Base-by-base conservation (phyloP, 2,329 filamentous ascomycete genomes). In the Trichoderma lentiforme region DNA sequence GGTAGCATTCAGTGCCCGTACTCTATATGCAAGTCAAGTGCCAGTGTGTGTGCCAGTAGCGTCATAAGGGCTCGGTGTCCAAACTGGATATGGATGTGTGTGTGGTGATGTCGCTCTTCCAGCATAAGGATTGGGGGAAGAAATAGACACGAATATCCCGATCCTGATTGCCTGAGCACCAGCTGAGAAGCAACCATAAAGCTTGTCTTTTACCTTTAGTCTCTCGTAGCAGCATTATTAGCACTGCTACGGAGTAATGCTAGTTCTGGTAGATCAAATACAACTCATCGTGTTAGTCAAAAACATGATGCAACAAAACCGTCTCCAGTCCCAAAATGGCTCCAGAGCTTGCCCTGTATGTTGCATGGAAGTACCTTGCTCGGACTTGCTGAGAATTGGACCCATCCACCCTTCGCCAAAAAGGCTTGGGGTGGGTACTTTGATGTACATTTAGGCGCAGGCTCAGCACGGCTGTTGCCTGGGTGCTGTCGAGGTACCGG, bases 41-140 rank as follows among this genome's bases (percentile, higher is more conserved):
- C 26, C 12, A 43, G 39, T 65, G 62, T 65, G 62, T 30, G 39
- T 51, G 47, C 63, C 47, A 32, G 64, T 60, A 39, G 65, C 65
- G 65, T 68, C 66, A 69, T 69, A 24, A 34, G 26, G 36, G 47
- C 56, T 70, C 67, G 67, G 67, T 70, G 53, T 70, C 67, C 57
- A 61, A 53, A 70, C 56, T 53, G 36, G 64, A 30, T 58, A 9
- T 43, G 64, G 51, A 24, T 5, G 26, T 32, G 26, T 57, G 32
- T 34, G 51, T 51, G 39, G 18, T 32, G 26, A 47, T 64, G 26
- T 24, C 47, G 39, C 28, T 32, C 32, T 53, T 65, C 61, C 39
- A 12, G 43, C 12, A 24, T 43, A 24, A 32, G 9, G 39, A 47
- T 24, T 61, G 26, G 65, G 30, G 63, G 43, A 15, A 21, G 9